phyloP scores from a whole-genome alignment of 768 basidiomycete species.

The Podaxis mareebaensis region DNA sequence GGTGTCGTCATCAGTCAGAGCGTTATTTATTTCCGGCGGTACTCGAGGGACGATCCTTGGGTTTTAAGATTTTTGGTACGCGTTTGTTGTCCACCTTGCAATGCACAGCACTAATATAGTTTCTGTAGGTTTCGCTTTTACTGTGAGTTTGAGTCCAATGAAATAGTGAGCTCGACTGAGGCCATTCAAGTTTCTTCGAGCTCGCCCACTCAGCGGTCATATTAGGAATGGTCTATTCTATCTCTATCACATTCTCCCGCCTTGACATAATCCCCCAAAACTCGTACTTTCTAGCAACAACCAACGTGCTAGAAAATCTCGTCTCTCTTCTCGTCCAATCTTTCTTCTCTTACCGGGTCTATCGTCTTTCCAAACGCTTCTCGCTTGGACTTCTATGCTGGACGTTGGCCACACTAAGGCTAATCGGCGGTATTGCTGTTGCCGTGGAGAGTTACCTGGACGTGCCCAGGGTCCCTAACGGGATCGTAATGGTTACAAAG shows the following conservation, averaged over 20 bases:
- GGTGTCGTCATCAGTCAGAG: constrained; percentile 7
- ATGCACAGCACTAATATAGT: neutral
- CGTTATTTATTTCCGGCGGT: constrained; percentile 1
- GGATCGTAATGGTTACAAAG: constrained; percentile 19
- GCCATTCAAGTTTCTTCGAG: neutral
- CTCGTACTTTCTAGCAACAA: neutral
- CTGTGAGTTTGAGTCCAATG: neutral
- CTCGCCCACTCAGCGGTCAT: neutral
- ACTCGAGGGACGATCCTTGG: neutral
- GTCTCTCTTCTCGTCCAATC: neutral
- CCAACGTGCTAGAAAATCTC: neutral
- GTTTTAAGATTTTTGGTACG: neutral
- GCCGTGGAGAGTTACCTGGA: constrained; percentile 24
- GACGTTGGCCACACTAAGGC: constrained; percentile 21
- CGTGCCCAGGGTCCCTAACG: constrained; percentile 24
- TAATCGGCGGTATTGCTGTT: constrained; percentile 20
- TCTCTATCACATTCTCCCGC: constrained; percentile 1
- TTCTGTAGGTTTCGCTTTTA: neutral
- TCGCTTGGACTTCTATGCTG: constrained; percentile 20
- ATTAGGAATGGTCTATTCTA: neutral
- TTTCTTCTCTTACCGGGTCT: constrained; percentile 28
- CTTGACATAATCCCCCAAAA: neutral
- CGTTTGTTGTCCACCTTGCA: neutral
- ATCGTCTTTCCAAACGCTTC: constrained; percentile 20
- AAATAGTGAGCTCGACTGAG: neutral